Evolutionary conservation across 1,139 yeast genomes (phyloP), one percentile per base, ranked within the genome.

Genomic region (Saccharomyces pastorianus): DNA sequence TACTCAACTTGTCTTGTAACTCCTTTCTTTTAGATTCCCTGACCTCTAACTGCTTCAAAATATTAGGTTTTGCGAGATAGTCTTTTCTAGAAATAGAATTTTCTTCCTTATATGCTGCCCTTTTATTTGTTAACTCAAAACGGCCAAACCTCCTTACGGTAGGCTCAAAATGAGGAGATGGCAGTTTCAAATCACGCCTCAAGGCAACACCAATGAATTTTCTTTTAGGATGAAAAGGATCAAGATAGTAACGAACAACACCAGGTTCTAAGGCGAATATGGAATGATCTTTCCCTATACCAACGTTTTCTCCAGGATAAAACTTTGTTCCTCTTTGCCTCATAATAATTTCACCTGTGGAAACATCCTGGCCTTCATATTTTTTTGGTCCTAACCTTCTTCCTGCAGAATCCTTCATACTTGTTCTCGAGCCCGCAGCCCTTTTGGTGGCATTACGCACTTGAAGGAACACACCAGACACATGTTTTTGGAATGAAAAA

Each of bases 311-410:
- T 48, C 99, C 99, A 0, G 99, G 98, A 66, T 84, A 95, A 69
- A 91, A 87, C 64, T 82, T 85, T n/a, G 99, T 90, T 66, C 99
- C 99, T 69, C 98, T 81, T 69, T 93, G 99, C 71, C 98, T 83
- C 83, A 88, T 83, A 48, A 93, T 78, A 62, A 93, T 91, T 66
- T 90, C 88, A n/a, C 98, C 98, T 0, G 88, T 83, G 53, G 79
- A 77, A 1, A 84, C 88, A 41, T 64, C 64, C 50, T 73, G 63
- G 66, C 86, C 76, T 59, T 91, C 97, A 59, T 85, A 81, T 52
- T 80, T 87, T 73, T 93, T 93, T 42, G 95, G 88, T 32, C 99
- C 99, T 54, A 93, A 76, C 68, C 98, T 78, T 72, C 96, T 83
- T 76, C 99, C 99, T 3, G 93, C 91, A 23, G 99, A 91, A 71